These are phyloP conservation scores for Exsudoporus frostii DNA, from an alignment of 768 basidiomycete species.

Conservation along the genomic window DNA sequence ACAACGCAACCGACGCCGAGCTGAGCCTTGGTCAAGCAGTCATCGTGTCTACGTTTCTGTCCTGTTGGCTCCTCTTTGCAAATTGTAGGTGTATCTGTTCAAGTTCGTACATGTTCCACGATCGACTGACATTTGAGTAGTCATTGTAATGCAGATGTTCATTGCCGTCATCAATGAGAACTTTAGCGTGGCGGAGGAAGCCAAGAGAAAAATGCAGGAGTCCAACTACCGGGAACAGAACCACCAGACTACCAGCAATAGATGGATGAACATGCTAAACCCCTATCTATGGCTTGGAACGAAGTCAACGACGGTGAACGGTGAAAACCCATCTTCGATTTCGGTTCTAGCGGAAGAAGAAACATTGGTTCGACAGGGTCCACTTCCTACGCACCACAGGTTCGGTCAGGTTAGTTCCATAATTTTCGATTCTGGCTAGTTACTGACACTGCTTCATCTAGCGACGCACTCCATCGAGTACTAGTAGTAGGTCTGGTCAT, in stretches of 20 bases:
- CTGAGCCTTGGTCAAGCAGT: slow-evolving; percentile 61
- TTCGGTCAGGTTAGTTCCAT: slow-evolving; percentile 28
- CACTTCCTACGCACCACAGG: slow-evolving; percentile 35
- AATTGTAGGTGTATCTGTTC: slow-evolving; percentile 60
- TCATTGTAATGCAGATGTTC: slow-evolving; percentile 92
- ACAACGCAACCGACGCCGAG: slow-evolving; percentile 61
- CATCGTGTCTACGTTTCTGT: slow-evolving; percentile 68
- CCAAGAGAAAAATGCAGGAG: slow-evolving; percentile 79
- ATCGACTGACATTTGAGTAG: slow-evolving; percentile 37
- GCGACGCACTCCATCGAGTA: slow-evolving; percentile 16
- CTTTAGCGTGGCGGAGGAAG: slow-evolving; percentile 88
- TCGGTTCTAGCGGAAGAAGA: slow-evolving; percentile 80
- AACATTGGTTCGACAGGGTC: slow-evolving; percentile 61
- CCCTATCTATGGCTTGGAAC: slow-evolving; percentile 84
- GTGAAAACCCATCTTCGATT: slow-evolving; percentile 67
- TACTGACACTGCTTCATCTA: slow-evolving; percentile 19
- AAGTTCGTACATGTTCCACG: neutral
- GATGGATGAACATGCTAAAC: slow-evolving; percentile 77
- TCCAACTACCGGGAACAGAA: slow-evolving; percentile 62
- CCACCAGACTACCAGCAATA: slow-evolving; percentile 42
- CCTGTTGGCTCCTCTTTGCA: slow-evolving; percentile 86
- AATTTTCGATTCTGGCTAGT: neutral
- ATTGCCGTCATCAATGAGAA: slow-evolving; percentile 97
- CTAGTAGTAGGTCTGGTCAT: slow-evolving; percentile 41
- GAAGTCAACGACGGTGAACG: slow-evolving; percentile 67